These are phyloP conservation scores for Phlebiopsis flavidoalba DNA, from an alignment of 768 basidiomycete genomes.

Conservation along the genomic window DNA sequence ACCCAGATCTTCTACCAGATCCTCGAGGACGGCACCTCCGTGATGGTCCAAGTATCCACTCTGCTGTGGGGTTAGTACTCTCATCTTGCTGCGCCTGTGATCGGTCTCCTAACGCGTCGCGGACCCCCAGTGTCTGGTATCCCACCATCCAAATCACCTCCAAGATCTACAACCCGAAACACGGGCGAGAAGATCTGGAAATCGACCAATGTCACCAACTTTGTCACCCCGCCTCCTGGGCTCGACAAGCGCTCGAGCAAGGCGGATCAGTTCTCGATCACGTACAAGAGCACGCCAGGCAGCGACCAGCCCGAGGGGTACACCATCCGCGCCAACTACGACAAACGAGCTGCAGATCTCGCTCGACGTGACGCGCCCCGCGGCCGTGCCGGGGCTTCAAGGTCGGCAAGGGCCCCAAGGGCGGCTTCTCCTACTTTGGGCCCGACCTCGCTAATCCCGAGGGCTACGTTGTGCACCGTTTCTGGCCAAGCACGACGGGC, in stretches of 20 bases:
- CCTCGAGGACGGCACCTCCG: constrained; percentile 69
- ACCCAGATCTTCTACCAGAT: constrained; percentile 86
- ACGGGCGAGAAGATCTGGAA: constrained; percentile 78
- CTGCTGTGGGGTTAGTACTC: constrained; percentile 72
- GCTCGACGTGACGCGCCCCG: constrained; percentile 66
- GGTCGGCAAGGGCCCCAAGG: constrained; percentile 80
- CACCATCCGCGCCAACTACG: constrained; percentile 72
- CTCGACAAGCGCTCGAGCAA: constrained; percentile 86
- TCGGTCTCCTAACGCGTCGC: not conserved
- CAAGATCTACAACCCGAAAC: constrained; percentile 78
- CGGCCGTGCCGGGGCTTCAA: constrained; percentile 83
- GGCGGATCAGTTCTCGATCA: constrained; percentile 79
- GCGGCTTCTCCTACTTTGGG: constrained; percentile 89
- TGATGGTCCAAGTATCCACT: constrained; percentile 90
- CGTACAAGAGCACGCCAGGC: constrained; percentile 51
- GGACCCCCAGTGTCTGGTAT: constrained; percentile 70
- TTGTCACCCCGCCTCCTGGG: constrained; percentile 66
- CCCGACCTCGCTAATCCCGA: constrained; percentile 61
- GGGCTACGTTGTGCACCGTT: constrained; percentile 85
- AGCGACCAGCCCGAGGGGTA: constrained; percentile 72
- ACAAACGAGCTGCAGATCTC: constrained; percentile 76
- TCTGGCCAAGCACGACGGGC: constrained; percentile 72
- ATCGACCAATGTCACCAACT: constrained; percentile 80
- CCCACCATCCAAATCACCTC: constrained; percentile 93
- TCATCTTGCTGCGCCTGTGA: constrained; percentile 1